Base-by-base conservation (phyloP, 2,329 filamentous ascomycete genomes). In the Pleochaeta shiraiana region DNA sequence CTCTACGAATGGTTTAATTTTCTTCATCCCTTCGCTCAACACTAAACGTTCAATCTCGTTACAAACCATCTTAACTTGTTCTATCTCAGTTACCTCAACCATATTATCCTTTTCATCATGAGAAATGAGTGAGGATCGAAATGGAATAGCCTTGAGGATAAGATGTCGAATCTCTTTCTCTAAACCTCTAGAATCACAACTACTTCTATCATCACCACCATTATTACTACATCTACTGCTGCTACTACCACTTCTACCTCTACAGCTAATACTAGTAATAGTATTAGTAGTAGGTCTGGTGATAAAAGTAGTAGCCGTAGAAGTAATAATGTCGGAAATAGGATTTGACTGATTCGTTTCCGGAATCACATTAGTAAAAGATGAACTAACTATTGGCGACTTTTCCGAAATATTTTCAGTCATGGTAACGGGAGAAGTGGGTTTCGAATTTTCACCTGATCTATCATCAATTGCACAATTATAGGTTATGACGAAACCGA, bases 401-500 rank as follows among this genome's bases (percentile, higher is more conserved):
- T 68, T 64, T 5, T 71, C 69, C 1, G 93, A 96, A 71, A 97
- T 97, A 63, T 90, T 85, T 19, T 91, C 80, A 47, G 86, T 81
- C 45, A 91, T 78, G 68, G 91, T 87, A 62, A 81, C 81, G 57
- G 84, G 83, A 0, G 84, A 83, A 0, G 87, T 11, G 4, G 31
- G 26, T n/a, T 57, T 57, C 14, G 11, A 14, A 2, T 50, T 50
- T 4, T 24, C 24, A 4, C 14, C 14, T 11, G 7, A 26, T n/a
- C 11, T n/a, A 53, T 11, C 11, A 21, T n/a, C 19, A 11, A 3
- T 53, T 11, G 14, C 19, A 12, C 24, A 6, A 67, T 83, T 80
- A 72, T 95, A 97, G 14, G 82, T 81, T 9, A 98, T 76, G 1
- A 95, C 81, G 64, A 97, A 82, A 0, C 93, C 93, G 0, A 95